Evolutionary conservation across 1,139 yeast genomes (phyloP).

Genomic region (Taphrina betulina): DNA sequence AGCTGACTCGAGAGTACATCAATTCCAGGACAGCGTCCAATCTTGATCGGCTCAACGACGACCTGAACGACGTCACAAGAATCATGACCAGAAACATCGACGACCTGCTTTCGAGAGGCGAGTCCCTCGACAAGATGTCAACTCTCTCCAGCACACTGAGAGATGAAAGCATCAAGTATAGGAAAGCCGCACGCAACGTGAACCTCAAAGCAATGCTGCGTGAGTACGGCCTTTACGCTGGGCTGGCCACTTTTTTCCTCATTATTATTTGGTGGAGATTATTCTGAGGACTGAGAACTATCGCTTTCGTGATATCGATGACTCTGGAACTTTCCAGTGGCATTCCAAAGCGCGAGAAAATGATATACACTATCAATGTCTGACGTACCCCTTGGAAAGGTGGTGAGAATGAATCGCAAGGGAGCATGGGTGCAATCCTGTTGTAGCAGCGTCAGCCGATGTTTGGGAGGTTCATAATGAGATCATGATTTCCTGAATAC

Average conservation of each 20-base stretch:
- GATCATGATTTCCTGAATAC: not conserved
- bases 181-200: conserved; percentile 85
- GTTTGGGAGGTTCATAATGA: no score
- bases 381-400: no score
- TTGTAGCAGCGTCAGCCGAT: no score
- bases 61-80: conserved; percentile 86
- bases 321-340: no score
- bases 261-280: conserved; percentile 63
- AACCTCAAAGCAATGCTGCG: conserved; percentile 83
- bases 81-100: conserved; percentile 96
- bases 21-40: conserved; percentile 79
- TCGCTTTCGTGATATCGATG: no score
- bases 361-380: no score
- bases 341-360: no score
- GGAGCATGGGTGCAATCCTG: no score
- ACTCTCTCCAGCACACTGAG: conserved; percentile 80
- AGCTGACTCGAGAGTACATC: conserved; percentile 83
- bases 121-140: conserved; percentile 84
- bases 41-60: conserved; percentile 79
- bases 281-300: no score
- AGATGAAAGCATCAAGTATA: conserved; percentile 80
- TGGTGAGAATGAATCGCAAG: no score
- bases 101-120: conserved; percentile 91
- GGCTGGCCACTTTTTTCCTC: conserved; percentile 70
- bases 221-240: conserved; percentile 84